A percentile compares a stretch with the other conserved stretches of the same genome.
Conservation (phyloP, 2,329 filamentous ascomycete species). For the Paramyrothecium sp. region DNA sequence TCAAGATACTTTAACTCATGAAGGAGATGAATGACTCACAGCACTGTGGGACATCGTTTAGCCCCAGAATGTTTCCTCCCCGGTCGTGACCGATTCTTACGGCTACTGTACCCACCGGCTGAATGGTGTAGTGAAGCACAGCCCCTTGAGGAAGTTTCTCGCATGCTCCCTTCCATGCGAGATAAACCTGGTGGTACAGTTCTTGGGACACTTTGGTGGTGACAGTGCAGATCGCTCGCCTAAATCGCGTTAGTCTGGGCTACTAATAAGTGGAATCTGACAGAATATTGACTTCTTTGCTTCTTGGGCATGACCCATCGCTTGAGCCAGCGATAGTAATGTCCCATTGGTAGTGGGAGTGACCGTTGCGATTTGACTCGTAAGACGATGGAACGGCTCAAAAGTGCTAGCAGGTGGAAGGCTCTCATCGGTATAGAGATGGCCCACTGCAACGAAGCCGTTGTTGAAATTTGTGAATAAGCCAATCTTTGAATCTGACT, state of each 20-base stretch:
- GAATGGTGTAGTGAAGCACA: not conserved
- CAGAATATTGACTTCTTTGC: not conserved
- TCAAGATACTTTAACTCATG: no score
- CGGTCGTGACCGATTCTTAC: not conserved
- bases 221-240: not conserved
- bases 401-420: not conserved
- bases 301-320: slow-evolving; percentile 2
- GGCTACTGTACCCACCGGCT: not conserved
- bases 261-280: no score
- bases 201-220: not conserved
- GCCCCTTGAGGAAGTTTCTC: not conserved
- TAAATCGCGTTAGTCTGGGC: not conserved
- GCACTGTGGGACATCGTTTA: not conserved
- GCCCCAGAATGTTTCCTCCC: not conserved
- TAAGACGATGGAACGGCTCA: not conserved
- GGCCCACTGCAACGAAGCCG: not conserved
- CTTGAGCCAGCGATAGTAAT: not conserved
- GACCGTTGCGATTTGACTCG: not conserved
- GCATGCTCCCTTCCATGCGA: not conserved
- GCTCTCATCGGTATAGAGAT: not conserved
- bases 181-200: not conserved
- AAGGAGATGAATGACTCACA: not conserved
- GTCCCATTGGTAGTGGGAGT: not conserved
- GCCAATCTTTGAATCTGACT: not conserved
- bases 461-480: not conserved